These are phyloP conservation scores for Tuber umbilicatum DNA, from an alignment of 495 filamentous ascomycete genomes.

Conservation along the genomic window DNA sequence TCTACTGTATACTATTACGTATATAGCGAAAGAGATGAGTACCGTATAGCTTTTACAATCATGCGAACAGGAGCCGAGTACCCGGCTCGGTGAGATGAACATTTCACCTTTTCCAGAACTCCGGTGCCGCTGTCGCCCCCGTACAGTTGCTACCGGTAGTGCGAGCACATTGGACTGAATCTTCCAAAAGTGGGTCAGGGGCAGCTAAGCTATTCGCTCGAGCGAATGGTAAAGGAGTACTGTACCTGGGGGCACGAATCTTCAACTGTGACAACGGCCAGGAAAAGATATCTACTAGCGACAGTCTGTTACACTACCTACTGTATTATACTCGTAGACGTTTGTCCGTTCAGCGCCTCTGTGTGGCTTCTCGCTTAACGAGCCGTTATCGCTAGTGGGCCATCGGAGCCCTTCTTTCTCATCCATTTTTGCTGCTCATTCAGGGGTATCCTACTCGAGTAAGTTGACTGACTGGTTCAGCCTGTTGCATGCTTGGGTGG, in stretches of 20 bases:
- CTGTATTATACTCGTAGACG: too few relatives aligned
- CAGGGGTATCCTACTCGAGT: not conserved
- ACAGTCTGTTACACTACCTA: not conserved
- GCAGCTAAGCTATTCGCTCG: not conserved
- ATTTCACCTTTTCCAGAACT: not conserved
- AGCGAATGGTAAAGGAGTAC: not conserved
- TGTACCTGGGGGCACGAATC: not conserved
- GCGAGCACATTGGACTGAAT: not conserved
- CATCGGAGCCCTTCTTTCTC: not conserved
- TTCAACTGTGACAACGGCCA: not conserved
- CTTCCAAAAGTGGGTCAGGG: not conserved
- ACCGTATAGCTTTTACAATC: not conserved
- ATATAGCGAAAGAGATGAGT: not conserved
- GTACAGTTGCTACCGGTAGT: too few relatives aligned
- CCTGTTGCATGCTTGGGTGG: not conserved
- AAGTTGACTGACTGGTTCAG: not conserved
- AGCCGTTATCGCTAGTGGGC: not conserved
- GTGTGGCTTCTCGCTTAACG: not conserved
- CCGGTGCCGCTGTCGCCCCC: not conserved
- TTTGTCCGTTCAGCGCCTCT: not conserved
- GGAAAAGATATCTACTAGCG: not conserved
- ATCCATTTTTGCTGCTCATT: not conserved
- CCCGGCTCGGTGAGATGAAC: not conserved
- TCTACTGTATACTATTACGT: not conserved
- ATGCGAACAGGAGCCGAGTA: not conserved